Base-by-base conservation (phyloP, 2,329 filamentous ascomycete genomes). In the Colletotrichum agaves region DNA sequence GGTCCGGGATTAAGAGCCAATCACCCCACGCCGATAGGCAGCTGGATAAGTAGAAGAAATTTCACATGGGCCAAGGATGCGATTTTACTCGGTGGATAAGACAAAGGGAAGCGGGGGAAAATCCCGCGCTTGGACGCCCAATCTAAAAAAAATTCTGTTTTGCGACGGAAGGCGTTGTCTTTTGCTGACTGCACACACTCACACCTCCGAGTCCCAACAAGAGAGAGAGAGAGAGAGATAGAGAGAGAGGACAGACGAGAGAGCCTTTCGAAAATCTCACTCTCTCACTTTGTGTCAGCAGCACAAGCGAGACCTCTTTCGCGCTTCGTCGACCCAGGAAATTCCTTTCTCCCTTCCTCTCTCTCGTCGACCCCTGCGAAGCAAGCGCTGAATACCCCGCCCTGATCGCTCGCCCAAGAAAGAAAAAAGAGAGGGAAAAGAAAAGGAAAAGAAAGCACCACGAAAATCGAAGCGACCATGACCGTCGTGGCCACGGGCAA, bases 401-500 rank as follows among this genome's bases (percentile, higher is more conserved):
- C 82, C 64, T 68, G 64, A 68, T 68, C 65, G 35, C 8, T 15
- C 27, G 27, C 27, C 27, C 2, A 8, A 7, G 8, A 1, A 27
- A 27, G 6, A 27, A 1, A 27, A 27, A 27, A 27, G 27, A 27
- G 27, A 7, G 27, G 8, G 27, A 27, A 27, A 27, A 27, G 27
- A 27, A 27, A 27, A 7, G 8, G 65, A 53, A 64, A 21, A 74
- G 75, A 61, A n/a, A n/a, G n/a, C n/a, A n/a, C n/a, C n/a, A n/a
- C n/a, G 70, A 72, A 57, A 50, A 72, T 72, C 61, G 60, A 69
- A 53, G 43, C 67, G 62, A 69, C 53, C 44, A 69, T 69, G 65
- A 70, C 69, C 49, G 78, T 78, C 73, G 81, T 84, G 80, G 80
- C 85, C 73, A 81, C 81, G 72, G 79, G 80, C 72, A 81, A 80